Evolutionary conservation across 345 rosid genomes (phyloP).

Genomic region (Raphanus raphanistrum): DNA sequence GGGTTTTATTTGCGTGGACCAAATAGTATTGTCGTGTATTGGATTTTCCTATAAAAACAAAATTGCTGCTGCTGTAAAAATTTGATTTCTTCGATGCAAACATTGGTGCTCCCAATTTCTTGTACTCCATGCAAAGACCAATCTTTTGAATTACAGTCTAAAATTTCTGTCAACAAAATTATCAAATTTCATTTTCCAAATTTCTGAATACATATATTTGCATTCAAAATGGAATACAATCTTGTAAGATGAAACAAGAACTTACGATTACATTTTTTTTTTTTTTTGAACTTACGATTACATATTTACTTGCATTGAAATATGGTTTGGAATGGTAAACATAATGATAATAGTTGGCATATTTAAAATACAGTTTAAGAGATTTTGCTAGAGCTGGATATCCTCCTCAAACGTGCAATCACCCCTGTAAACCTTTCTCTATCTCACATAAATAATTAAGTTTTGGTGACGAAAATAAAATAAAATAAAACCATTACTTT

Average conservation of each 20-base stretch:
- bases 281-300: background rate
- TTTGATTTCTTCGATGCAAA: background rate
- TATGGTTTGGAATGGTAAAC: background rate
- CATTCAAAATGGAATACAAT: background rate
- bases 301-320: background rate
- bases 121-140: background rate
- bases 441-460: background rate
- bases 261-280: no score
- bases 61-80: background rate
- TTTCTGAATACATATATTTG: background rate
- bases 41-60: background rate
- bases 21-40: background rate
- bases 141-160: background rate
- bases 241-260: background rate
- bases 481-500: background rate
- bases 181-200: background rate
- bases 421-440: background rate
- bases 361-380: slow-evolving; percentile 2
- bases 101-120: background rate
- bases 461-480: background rate
- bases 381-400: slow-evolving; percentile 25
- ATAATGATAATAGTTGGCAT: slow-evolving; percentile 16
- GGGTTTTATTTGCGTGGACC: background rate
- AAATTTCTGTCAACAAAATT: background rate
- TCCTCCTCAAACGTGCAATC: slow-evolving; percentile 12